phyloP scores from a whole-genome alignment of 768 basidiomycete genomes.

The Vishniacozyma victoriae region DNA sequence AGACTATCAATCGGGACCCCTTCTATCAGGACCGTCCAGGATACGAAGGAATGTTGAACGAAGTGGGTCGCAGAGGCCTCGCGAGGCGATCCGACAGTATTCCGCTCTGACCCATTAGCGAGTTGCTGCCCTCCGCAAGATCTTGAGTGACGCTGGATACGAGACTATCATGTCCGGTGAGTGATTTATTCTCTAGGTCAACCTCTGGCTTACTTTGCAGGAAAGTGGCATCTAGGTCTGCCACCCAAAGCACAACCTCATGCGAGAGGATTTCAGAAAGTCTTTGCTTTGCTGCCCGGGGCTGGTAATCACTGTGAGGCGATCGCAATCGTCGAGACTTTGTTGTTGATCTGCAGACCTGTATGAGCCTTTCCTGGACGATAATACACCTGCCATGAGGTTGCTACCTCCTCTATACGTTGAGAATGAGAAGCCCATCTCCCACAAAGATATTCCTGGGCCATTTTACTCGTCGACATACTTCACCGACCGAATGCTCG shows the following conservation, averaged over 20 bases:
- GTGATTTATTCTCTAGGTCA: background rate
- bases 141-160: slow-evolving; percentile 39
- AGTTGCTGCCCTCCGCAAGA: slow-evolving; percentile 39
- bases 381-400: slow-evolving; percentile 28
- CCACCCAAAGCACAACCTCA: slow-evolving; percentile 24
- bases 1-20: slow-evolving; percentile 21
- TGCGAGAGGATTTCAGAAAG: slow-evolving; percentile 31
- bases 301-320: slow-evolving; percentile 31
- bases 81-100: too few species aligned
- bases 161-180: slow-evolving; percentile 22
- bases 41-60: slow-evolving; percentile 34
- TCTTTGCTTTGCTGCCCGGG: slow-evolving; percentile 28
- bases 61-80: slow-evolving; percentile 17
- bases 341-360: slow-evolving; percentile 10
- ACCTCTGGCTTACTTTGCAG: slow-evolving; percentile 1
- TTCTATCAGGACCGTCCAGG: slow-evolving; percentile 29
- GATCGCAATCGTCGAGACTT: background rate
- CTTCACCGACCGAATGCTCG: slow-evolving; percentile 19
- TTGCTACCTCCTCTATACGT: slow-evolving; percentile 29
- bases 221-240: slow-evolving; percentile 46
- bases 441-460: slow-evolving; percentile 24
- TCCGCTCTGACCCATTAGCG: background rate
- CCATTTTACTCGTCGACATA: slow-evolving; percentile 35
- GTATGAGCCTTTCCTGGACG: slow-evolving; percentile 23
- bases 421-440: slow-evolving; percentile 23